Evolutionary conservation across 2,329 filamentous ascomycete genomes (phyloP), one percentile per base, ranked within the genome.

Genomic region (Apiospora sp.): DNA sequence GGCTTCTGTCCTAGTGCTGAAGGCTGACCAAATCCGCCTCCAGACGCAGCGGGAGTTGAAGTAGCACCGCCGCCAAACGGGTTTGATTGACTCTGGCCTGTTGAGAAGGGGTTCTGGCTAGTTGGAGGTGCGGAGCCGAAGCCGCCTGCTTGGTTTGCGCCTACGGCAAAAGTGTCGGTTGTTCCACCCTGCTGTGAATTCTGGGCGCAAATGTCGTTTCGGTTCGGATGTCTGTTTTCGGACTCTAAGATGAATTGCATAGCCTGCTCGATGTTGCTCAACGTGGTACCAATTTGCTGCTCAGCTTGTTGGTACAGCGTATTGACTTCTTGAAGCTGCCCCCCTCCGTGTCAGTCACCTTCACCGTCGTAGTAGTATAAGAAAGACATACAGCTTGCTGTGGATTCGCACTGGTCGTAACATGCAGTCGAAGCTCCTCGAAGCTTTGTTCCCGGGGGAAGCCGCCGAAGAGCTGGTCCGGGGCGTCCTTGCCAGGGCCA

Each of bases 381-480:
- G 13, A 68, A 68, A 19, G 27, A 80, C 85, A 71, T 81, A 90
- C 87, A 71, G 87, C 88, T 71, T 84, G 83, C 71, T 80, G 79
- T 46, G 74, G 77, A 68, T 81, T 79, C 30, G 74, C 67, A 43
- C 78, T 75, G 37, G 74, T 78, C 77, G 91, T 85, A 79, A 96
- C 95, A 79, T 94, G 92, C 30, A 95, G 80, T 69, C 95, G 89
- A 80, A 97, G 89, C 82, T 98, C 96, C 81, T 98, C 96, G 54
- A 93, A 92, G 78, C 94, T 97, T 81, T 95, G 92, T 81, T 98
- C 96, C 24, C 95, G 89, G 7, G 90, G 87, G 64, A 87, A 88
- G 1, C 94, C 95, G 70, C 94, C 94, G 78, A 98, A 95, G 0
- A 98, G 87, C 82, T 98, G 94, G 24, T 90, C 90, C 0, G 95